Conservation (phyloP, 495 filamentous ascomycete species). For the Baudoinia panamericana region DNA sequence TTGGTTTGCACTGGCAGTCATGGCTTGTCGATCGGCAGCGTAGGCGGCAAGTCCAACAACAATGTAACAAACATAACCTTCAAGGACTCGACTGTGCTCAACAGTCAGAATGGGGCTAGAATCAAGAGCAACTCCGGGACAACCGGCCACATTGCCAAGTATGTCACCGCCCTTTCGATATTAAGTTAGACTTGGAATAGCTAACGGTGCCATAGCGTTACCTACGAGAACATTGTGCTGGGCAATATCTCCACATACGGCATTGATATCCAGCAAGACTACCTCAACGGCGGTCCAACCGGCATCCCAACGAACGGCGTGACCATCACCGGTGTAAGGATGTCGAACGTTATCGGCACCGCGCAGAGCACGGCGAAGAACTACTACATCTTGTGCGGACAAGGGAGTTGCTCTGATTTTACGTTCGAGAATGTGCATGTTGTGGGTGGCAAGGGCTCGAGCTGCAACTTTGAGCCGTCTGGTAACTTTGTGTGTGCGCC, state of each 20-base stretch:
- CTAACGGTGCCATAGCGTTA: slow-evolving; percentile 41
- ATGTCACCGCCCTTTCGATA: slow-evolving; percentile 38
- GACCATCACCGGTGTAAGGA: slow-evolving; percentile 45
- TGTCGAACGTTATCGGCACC: slow-evolving; percentile 35
- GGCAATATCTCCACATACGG: slow-evolving; percentile 46
- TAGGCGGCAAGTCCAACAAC: slow-evolving; percentile 51
- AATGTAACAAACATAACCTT: slow-evolving; percentile 44
- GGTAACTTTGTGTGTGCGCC: slow-evolving; percentile 16
- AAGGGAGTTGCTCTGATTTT: slow-evolving; percentile 35
- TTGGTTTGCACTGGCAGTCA: slow-evolving; percentile 45
- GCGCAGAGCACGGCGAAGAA: slow-evolving; percentile 25
- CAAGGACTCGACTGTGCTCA: slow-evolving; percentile 35
- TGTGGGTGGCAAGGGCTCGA: slow-evolving; percentile 29
- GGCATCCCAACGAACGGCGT: slow-evolving; percentile 49
- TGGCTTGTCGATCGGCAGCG: slow-evolving; percentile 52
- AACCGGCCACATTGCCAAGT: slow-evolving; percentile 40
- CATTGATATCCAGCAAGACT: slow-evolving; percentile 57
- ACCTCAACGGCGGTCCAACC: slow-evolving; percentile 47
- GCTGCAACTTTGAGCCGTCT: slow-evolving; percentile 29
- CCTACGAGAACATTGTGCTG: slow-evolving; percentile 46
- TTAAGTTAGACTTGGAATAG: slow-evolving; percentile 40
- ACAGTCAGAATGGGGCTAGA: slow-evolving; percentile 47
- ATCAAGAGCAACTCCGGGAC: slow-evolving; percentile 50
- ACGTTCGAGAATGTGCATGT: slow-evolving; percentile 31
- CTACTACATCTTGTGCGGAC: slow-evolving; percentile 40